Evolutionary conservation across 257 asterid species (phyloP), one percentile per base, ranked within the genome.

Genomic region (Solanum pennellii): DNA sequence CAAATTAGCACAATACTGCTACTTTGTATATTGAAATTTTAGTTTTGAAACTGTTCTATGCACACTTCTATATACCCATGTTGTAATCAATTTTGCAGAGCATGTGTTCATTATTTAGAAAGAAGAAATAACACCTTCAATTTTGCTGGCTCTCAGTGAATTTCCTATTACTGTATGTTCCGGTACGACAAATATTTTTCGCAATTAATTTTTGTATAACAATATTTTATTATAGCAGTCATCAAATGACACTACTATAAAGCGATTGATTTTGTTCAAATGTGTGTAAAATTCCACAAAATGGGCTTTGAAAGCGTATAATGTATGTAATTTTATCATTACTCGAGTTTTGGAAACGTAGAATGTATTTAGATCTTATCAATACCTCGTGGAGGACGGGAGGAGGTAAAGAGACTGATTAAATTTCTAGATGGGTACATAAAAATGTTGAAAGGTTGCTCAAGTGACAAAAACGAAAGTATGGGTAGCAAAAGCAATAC

Each of bases 11-110:
- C 31, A 23, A 7, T 56, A 18, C 35, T n/a, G 79, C 47, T 35
- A 80, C 15, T 56, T 41, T 86, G 90, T 88, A 88, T 80, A 88
- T 88, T 42, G 60, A 77, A 20, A 41, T 72, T 47, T 25, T 79
- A 83, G 60, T 68, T 20, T 66, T 65, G 7, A 79, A 79, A 27
- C 65, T 25, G 9, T 25, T 45, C 29, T 59, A 2, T n/a, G 11
- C 25, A 37, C 25, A 21, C 31, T 87, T 83, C 7, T 86, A 7
- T 86, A 7, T 39, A 45, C 20, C 85, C 42, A 47, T 49, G 21
- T n/a, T 84, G 82, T 66, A 84, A 84, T 84, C 41, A 79, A 79
- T 84, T 84, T 65, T 44, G 52, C 87, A n/a, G 65, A 14, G 59
- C 7, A 25, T n/a, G 76, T 41, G 65, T 62, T 35, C 41, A 62